Evolutionary conservation across 352 stramenopile species (phyloP).

Genomic region (Phytophthora hibernalis): DNA sequence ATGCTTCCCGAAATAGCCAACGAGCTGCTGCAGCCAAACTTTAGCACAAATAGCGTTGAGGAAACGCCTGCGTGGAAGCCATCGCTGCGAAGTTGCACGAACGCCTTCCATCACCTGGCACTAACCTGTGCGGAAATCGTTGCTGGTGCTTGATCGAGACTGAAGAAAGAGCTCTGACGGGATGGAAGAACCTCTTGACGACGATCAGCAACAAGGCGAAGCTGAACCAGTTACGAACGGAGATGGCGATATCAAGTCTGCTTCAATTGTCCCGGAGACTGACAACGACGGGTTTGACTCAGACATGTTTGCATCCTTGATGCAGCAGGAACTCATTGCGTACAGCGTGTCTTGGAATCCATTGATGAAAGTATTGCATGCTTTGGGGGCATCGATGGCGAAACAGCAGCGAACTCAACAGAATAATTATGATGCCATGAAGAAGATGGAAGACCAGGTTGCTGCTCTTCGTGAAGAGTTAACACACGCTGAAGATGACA

Average conservation of each 20-base stretch:
- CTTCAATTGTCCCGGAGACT: conserved; percentile 8
- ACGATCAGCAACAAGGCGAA: conserved; percentile 30
- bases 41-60: conserved; percentile 10
- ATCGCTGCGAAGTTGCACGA: not conserved
- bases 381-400: conserved; percentile 59
- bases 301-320: conserved; percentile 61
- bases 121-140: not conserved
- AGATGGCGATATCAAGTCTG: conserved; percentile 8
- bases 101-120: not conserved
- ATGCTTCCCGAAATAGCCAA: conserved; percentile 2
- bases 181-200: conserved; percentile 36
- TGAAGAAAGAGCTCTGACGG: not conserved
- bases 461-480: conserved; percentile 51
- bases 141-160: not conserved
- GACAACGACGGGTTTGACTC: conserved; percentile 46
- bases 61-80: conserved; percentile 13
- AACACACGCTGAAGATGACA: conserved; percentile 53
- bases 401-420: conserved; percentile 63
- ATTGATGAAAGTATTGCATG: conserved; percentile 67
- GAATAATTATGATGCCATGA: conserved; percentile 40
- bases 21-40: not conserved
- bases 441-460: conserved; percentile 65
- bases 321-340: conserved; percentile 73
- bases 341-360: conserved; percentile 82
- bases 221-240: conserved; percentile 4